These are phyloP conservation scores for Epichloe baconii DNA, from an alignment of 2,329 filamentous ascomycete genomes.

Conservation along the genomic window DNA sequence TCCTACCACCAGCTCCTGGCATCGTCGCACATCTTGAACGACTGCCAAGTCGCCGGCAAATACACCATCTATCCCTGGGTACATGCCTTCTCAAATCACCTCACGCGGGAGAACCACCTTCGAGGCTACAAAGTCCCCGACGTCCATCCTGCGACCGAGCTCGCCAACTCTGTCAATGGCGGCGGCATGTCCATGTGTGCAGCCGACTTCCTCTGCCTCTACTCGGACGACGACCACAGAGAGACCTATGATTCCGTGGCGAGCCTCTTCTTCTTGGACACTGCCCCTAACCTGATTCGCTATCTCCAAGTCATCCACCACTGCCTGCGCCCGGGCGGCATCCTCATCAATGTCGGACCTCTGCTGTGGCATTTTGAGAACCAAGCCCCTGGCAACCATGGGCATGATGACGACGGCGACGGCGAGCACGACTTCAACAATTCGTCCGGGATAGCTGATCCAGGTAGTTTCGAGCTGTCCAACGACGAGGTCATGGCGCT, in stretches of 20 bases:
- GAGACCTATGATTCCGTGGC: conserved; percentile 68
- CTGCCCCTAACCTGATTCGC: conserved; percentile 79
- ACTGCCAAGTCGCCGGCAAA: conserved; percentile 42
- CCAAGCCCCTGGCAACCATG: conserved; percentile 45
- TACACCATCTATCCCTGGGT: conserved; percentile 78
- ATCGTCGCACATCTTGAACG: conserved; percentile 64
- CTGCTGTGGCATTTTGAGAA: conserved; percentile 94
- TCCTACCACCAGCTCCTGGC: conserved; percentile 94
- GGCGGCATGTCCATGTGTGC: conserved; percentile 86
- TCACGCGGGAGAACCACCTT: conserved; percentile 60
- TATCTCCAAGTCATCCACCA: conserved; percentile 76
- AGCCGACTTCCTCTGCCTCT: conserved; percentile 84
- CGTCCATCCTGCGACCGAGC: conserved; percentile 50
- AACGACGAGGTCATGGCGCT: conserved; percentile 77
- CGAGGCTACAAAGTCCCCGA: conserved; percentile 66
- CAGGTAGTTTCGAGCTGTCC: conserved; percentile 79
- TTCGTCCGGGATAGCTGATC: conserved; percentile 65
- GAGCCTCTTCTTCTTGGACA: conserved; percentile 94
- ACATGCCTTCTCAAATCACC: conserved; percentile 77
- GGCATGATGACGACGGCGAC: conserved; percentile 37
- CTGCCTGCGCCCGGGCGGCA: conserved; percentile 63
- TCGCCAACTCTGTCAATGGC: conserved; percentile 25
- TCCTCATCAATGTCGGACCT: conserved; percentile 84
- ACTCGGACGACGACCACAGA: conserved; percentile 49
- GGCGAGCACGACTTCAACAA: conserved; percentile 34